These are phyloP conservation scores for Cryptosporidium sp. DNA, from an alignment of 169 alveolate genomes.

Conservation along the genomic window DNA sequence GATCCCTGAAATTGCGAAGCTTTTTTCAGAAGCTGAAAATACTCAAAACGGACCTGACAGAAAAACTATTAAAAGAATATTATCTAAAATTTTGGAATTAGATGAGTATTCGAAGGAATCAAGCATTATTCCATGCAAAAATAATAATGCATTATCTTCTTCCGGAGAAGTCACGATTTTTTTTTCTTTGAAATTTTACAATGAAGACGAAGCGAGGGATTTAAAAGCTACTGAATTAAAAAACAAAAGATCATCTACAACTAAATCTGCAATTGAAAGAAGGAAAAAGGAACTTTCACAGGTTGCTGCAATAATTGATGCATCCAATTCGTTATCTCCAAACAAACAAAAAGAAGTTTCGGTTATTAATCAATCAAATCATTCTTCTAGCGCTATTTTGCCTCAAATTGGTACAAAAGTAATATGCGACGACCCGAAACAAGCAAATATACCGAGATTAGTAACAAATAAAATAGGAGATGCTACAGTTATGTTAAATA, in stretches of 20 bases:
- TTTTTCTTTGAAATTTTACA: constrained; percentile 30
- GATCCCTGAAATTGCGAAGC: constrained; percentile 61
- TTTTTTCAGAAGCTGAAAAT: constrained; percentile 44
- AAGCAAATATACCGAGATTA: neutral
- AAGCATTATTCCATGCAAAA: constrained; percentile 8
- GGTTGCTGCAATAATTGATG: constrained; percentile 69
- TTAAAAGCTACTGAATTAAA: constrained; percentile 54
- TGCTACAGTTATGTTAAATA: constrained; percentile 34
- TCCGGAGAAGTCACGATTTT: constrained; percentile 54
- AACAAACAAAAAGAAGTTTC: constrained; percentile 1
- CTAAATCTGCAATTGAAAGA: constrained; percentile 65
- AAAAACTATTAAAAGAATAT: constrained; percentile 57
- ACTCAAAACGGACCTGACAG: constrained; percentile 72
- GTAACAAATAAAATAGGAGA: constrained; percentile 24
- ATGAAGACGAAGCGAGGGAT: constrained; percentile 36
- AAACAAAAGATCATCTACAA: constrained; percentile 55
- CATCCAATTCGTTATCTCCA: constrained; percentile 26
- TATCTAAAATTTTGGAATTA: constrained; percentile 31
- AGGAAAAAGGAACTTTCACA: constrained; percentile 68
- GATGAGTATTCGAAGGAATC: constrained; percentile 46
- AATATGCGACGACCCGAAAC: neutral
- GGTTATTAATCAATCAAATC: neutral
- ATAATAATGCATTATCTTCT: constrained; percentile 4
- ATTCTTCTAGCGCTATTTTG: neutral
- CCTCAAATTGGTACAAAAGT: neutral